These are phyloP conservation scores for Monosporozyma unispora DNA, from an alignment of 805 yeast genomes.

Conservation along the genomic window DNA sequence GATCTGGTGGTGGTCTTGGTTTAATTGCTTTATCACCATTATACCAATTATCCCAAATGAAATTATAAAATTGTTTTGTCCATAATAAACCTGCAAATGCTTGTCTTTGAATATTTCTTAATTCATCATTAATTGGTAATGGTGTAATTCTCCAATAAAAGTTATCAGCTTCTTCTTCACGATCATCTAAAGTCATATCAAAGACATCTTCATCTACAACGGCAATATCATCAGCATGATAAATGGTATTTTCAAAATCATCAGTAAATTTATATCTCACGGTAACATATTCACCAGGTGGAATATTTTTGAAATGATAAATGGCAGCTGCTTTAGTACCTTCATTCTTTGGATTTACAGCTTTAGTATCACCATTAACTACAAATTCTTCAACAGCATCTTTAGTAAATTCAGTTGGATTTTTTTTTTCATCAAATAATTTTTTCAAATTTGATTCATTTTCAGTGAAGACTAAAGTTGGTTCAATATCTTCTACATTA, in stretches of 20 bases:
- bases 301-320: constrained; percentile 72
- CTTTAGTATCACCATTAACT: constrained; percentile 44
- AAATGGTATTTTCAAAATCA: constrained; percentile 22
- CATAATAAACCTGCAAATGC: constrained; percentile 90
- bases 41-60: constrained; percentile 79
- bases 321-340: constrained; percentile 88
- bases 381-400: constrained; percentile 88
- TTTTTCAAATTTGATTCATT: constrained; percentile 73
- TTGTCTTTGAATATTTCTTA: constrained; percentile 81
- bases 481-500: constrained; percentile 52
- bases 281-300: constrained; percentile 84
- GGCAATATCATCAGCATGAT: constrained; percentile 27
- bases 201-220: constrained; percentile 65
- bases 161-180: constrained; percentile 85
- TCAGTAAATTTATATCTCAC: constrained; percentile 65
- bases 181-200: constrained; percentile 57
- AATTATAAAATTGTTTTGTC: constrained; percentile 88
- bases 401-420: constrained; percentile 55
- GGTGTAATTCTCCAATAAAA: constrained; percentile 87
- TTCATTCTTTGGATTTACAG: constrained; percentile 56
- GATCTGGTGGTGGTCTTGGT: constrained; percentile 65
- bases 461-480: constrained; percentile 73
- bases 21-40: constrained; percentile 73
- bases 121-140: constrained; percentile 69
- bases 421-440: constrained; percentile 52